Percentiles rank a stretch among this genome's conserved stretches.
These are phyloP conservation scores for Volvox carteri DNA, from an alignment of 163 green algal genomes.

Conservation along the genomic window DNA sequence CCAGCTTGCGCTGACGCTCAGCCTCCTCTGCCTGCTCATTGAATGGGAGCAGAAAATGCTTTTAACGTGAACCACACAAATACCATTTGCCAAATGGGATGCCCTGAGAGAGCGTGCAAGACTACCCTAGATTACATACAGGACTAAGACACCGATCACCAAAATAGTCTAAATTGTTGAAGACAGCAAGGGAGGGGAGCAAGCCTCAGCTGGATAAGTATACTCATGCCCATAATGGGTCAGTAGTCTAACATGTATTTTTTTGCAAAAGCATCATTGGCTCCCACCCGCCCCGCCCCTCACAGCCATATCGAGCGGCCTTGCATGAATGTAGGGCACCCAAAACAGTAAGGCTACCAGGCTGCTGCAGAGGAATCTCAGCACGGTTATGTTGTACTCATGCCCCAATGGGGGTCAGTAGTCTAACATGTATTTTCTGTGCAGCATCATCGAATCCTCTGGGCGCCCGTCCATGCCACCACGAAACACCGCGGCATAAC, in stretches of 20 bases:
- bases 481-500: too few species aligned
- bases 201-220: too few species aligned
- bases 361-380: constrained; percentile 39
- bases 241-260: constrained; percentile 57
- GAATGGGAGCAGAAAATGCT: not conserved
- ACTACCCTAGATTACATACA: too few species aligned
- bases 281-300: too few species aligned
- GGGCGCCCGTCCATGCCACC: too few species aligned
- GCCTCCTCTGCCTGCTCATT: constrained; percentile 63
- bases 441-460: constrained; percentile 36
- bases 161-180: too few species aligned
- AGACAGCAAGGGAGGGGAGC: too few species aligned
- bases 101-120: too few species aligned
- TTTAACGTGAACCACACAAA: not conserved
- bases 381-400: constrained; percentile 49
- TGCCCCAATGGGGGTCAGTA: constrained; percentile 43
- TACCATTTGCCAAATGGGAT: not conserved
- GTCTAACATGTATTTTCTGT: constrained; percentile 54
- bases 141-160: too few species aligned
- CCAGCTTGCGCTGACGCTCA: constrained; percentile 57
- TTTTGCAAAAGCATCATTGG: constrained; percentile 36
- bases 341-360: too few species aligned
- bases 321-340: too few species aligned
- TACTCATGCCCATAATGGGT: constrained; percentile 46
- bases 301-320: too few species aligned